These are phyloP conservation scores for Thecaphora thlaspeos DNA, from an alignment of 1,284 basidiomycete species.

Conservation along the genomic window DNA sequence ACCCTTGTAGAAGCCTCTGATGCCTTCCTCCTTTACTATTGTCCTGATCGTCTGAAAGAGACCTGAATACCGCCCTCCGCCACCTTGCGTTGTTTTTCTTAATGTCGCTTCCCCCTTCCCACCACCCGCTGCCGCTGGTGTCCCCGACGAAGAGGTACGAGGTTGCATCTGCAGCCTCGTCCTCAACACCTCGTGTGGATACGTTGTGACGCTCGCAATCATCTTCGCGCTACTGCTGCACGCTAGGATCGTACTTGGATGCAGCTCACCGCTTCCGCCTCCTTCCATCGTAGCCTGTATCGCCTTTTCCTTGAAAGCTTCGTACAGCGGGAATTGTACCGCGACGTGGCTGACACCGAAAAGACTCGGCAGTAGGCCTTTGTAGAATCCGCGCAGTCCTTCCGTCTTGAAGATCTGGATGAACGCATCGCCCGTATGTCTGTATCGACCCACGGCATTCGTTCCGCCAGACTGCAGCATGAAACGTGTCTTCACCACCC, in stretches of 20 bases:
- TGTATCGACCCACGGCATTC: conserved; percentile 24
- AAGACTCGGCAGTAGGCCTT: conserved; percentile 47
- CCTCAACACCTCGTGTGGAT: conserved; percentile 56
- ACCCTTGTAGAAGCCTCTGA: conserved; percentile 53
- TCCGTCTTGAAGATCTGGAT: conserved; percentile 46
- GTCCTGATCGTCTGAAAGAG: conserved; percentile 37
- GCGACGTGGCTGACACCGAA: conserved; percentile 55
- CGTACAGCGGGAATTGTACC: conserved; percentile 56
- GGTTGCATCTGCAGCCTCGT: conserved; percentile 56
- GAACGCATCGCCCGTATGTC: conserved; percentile 53
- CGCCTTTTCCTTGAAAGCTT: conserved; percentile 43
- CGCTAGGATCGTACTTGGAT: conserved; percentile 34
- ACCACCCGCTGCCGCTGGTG: not conserved
- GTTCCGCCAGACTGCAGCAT: conserved; percentile 41
- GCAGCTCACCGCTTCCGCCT: conserved; percentile 12
- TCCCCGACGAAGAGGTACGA: not conserved
- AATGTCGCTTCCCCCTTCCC: conserved; percentile 9
- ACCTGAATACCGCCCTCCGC: conserved; percentile 30
- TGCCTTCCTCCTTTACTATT: conserved; percentile 44
- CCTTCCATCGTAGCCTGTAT: not conserved
- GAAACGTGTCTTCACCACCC: conserved; percentile 56
- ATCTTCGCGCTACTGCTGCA: conserved; percentile 55
- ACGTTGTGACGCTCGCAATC: conserved; percentile 54
- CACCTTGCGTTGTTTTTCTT: conserved; percentile 4
- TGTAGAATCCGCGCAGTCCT: conserved; percentile 52